phyloP scores from a whole-genome alignment of 352 stramenopile genomes.

The Globisporangium splendens region DNA sequence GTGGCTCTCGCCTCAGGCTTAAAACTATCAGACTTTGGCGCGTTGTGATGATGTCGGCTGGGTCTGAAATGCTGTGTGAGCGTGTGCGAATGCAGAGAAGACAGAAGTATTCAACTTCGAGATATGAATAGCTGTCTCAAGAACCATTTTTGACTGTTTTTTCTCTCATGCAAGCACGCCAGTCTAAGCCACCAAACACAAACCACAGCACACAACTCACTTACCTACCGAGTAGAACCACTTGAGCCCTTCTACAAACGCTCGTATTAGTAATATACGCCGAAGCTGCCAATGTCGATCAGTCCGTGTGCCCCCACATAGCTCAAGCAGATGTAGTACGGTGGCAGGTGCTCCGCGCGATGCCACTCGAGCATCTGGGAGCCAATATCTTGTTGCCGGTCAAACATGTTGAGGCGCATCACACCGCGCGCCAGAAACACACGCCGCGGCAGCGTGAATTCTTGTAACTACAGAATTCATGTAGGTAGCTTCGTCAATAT shows the following conservation, averaged over 20 bases:
- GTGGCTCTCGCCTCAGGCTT: not conserved
- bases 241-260: too few relatives aligned
- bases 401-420: constrained; percentile 51
- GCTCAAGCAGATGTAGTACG: constrained; percentile 72
- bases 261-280: not conserved
- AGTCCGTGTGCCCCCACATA: constrained; percentile 40
- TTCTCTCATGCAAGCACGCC: too few relatives aligned
- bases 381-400: constrained; percentile 40
- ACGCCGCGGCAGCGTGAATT: constrained; percentile 31
- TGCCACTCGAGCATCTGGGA: constrained; percentile 36
- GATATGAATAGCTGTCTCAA: too few relatives aligned
- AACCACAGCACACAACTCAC: too few relatives aligned
- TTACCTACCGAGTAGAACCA: too few relatives aligned
- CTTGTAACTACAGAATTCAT: constrained; percentile 30
- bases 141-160: too few relatives aligned
- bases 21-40: too few relatives aligned
- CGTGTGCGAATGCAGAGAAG: too few relatives aligned
- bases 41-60: not conserved
- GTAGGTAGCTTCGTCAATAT: not conserved
- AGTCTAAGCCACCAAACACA: too few relatives aligned
- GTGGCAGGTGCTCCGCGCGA: constrained; percentile 31
- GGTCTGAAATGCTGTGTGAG: too few relatives aligned
- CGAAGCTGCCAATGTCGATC: not conserved
- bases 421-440: constrained; percentile 44
- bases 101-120: too few relatives aligned